phyloP scores from a whole-genome alignment of 805 yeast genomes.

The Saccharomyces cerevisiae region DNA sequence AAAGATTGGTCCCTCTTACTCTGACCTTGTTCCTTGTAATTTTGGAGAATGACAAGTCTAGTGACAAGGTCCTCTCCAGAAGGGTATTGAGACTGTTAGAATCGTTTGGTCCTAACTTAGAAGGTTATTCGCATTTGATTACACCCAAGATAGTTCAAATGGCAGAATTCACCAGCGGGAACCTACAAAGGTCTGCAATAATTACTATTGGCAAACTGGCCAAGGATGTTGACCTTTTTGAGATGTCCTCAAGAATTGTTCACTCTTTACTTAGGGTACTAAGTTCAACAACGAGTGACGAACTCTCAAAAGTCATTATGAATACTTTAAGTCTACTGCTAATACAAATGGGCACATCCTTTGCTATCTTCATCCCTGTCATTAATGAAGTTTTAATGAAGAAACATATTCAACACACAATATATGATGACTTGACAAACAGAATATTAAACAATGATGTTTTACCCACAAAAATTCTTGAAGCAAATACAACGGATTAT shows the following conservation, averaged over 20 bases:
- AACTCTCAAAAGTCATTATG: slow-evolving; percentile 52
- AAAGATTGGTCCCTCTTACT: slow-evolving; percentile 63
- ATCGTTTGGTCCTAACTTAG: slow-evolving; percentile 74
- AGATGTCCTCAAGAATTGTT: slow-evolving; percentile 78
- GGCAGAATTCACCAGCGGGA: slow-evolving; percentile 56
- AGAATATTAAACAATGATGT: slow-evolving; percentile 74
- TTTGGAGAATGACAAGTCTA: slow-evolving; percentile 58
- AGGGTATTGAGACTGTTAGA: slow-evolving; percentile 76
- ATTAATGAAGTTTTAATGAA: slow-evolving; percentile 54
- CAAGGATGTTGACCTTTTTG: slow-evolving; percentile 57
- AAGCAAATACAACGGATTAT: slow-evolving; percentile 25
- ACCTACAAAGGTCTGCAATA: slow-evolving; percentile 61
- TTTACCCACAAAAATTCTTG: slow-evolving; percentile 59
- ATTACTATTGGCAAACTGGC: slow-evolving; percentile 73
- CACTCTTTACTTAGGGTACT: slow-evolving; percentile 74
- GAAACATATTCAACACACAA: slow-evolving; percentile 53
- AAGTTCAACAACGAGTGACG: slow-evolving; percentile 36
- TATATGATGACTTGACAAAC: slow-evolving; percentile 69
- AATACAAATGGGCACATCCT: slow-evolving; percentile 70
- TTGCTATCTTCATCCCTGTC: slow-evolving; percentile 72
- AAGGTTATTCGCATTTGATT: slow-evolving; percentile 75
- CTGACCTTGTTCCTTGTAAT: slow-evolving; percentile 65
- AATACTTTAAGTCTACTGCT: slow-evolving; percentile 68
- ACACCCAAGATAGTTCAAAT: slow-evolving; percentile 71
- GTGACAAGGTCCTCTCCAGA: slow-evolving; percentile 48